Evolutionary conservation across 2,329 filamentous ascomycete species (phyloP).

Genomic region (Coniochaeta sp.): DNA sequence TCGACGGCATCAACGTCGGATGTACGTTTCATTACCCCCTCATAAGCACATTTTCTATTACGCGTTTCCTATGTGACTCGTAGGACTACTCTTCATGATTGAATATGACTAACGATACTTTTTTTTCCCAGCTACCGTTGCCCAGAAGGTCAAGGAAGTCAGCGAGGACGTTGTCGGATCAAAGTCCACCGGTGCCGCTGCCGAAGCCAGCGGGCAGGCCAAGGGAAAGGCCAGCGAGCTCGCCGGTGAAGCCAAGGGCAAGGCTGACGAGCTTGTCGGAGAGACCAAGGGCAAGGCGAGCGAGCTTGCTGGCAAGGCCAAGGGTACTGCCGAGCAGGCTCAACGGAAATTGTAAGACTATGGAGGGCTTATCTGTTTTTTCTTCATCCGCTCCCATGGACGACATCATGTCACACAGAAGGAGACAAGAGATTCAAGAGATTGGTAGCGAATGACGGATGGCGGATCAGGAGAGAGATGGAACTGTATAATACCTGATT

Average conservation of each 20-base stretch:
- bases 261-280: conserved; percentile 27
- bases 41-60: too few species aligned
- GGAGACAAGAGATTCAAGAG: neutral
- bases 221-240: conserved; percentile 22
- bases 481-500: neutral
- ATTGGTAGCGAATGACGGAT: neutral
- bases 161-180: conserved; percentile 14
- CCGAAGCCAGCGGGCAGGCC: conserved; percentile 25
- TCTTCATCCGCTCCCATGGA: neutral
- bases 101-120: neutral
- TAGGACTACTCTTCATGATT: neutral
- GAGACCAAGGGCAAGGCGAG: conserved; percentile 23
- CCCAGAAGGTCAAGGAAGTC: neutral
- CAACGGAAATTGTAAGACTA: conserved; percentile 22
- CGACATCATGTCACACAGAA: neutral
- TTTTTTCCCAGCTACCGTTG: conserved; percentile 14
- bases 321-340: conserved; percentile 33
- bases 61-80: neutral
- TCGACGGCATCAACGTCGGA: conserved; percentile 52
- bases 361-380: neutral
- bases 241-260: conserved; percentile 22
- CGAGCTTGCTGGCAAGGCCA: conserved; percentile 30
- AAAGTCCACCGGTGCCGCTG: conserved; percentile 40
- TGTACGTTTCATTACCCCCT: conserved; percentile 32
- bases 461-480: neutral